phyloP scores from a whole-genome alignment of 140 eudicot species.

The Ambrosia hybrid region DNA sequence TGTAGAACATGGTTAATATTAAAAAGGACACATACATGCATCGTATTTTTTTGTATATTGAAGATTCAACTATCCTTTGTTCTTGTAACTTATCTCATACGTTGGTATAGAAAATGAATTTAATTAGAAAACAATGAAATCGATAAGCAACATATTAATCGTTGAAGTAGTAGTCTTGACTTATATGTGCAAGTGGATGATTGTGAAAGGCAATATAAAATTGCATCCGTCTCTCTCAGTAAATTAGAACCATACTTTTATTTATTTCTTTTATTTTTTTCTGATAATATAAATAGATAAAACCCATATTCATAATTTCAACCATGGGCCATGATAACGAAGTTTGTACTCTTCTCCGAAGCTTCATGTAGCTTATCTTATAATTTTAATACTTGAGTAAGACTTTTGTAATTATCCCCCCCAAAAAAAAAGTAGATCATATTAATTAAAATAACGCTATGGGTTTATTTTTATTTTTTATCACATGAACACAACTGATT shows the following conservation, averaged over 20 bases:
- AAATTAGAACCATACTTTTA: not conserved
- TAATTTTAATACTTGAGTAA: not conserved
- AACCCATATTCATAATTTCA: constrained; percentile 5
- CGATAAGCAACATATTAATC: not conserved
- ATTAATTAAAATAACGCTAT: not conserved
- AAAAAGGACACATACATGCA: not conserved
- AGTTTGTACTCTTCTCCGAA: not conserved
- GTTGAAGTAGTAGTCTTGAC: constrained; percentile 10
- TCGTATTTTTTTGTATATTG: not conserved
- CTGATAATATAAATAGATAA: not conserved
- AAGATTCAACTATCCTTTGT: not conserved
- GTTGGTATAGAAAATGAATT: constrained; percentile 2
- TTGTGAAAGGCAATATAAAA: constrained; percentile 3
- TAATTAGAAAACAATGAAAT: not conserved
- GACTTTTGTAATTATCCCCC: not conserved
- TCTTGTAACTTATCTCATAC: not conserved
- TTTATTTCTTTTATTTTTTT: not conserved
- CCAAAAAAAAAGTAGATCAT: not conserved
- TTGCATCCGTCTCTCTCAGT: constrained; percentile 5
- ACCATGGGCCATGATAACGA: not conserved
- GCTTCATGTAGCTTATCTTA: not conserved
- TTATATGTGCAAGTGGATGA: constrained; percentile 16
- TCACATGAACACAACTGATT: not conserved
- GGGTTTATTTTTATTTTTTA: too few species aligned
- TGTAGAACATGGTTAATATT: too few species aligned